phyloP scores from a whole-genome alignment of 176 grass and related monocot species.

The Leersia perrieri region DNA sequence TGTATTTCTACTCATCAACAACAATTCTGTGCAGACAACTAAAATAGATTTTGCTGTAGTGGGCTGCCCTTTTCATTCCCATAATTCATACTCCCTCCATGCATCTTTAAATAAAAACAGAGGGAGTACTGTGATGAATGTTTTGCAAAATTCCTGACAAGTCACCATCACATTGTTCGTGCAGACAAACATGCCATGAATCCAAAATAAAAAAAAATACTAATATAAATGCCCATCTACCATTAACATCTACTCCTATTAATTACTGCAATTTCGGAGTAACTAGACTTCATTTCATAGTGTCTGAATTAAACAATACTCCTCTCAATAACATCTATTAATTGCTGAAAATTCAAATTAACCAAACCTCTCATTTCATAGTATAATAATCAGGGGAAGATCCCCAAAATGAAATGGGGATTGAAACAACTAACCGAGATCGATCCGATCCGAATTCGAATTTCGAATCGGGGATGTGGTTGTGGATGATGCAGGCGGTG shows the following conservation, averaged over 20 bases:
- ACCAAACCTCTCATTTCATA: not conserved
- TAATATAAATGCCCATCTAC: not conserved
- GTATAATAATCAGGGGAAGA: not conserved
- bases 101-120: no score
- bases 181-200: not conserved
- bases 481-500: conserved; percentile 72
- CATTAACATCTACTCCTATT: not conserved
- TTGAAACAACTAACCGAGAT: not conserved
- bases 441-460: no score
- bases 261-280: no score
- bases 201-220: not conserved
- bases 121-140: no score
- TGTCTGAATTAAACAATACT: no score
- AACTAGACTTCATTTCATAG: not conserved
- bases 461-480: no score
- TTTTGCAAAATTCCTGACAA: not conserved
- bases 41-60: no score
- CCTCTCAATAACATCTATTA: not conserved
- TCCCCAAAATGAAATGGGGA: no score
- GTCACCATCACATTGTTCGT: not conserved
- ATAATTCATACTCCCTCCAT: no score
- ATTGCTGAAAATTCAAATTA: not conserved
- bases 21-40: no score
- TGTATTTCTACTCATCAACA: not conserved
- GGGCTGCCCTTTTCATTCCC: not conserved